phyloP scores from a whole-genome alignment of 352 stramenopile genomes.

The Phytopythium mirpurense region DNA sequence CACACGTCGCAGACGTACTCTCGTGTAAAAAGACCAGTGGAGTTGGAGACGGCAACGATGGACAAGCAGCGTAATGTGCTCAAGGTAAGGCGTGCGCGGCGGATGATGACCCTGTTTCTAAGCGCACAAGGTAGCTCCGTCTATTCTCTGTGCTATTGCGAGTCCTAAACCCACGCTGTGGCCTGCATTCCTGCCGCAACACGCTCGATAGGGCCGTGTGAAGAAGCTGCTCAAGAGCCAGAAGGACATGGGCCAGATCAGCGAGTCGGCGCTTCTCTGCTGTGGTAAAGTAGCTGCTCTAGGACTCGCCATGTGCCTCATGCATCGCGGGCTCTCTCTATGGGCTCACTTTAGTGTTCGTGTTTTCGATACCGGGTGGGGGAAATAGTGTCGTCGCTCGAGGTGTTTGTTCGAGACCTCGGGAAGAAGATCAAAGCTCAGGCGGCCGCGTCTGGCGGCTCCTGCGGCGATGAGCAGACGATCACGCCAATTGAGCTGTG shows the following conservation, averaged over 20 bases:
- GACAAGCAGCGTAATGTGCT: conserved; percentile 38
- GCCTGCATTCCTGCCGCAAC: not conserved
- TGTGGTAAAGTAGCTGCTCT: conserved; percentile 24
- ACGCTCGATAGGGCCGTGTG: conserved; percentile 34
- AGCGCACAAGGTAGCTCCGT: too few species aligned
- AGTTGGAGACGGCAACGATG: not conserved
- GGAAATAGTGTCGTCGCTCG: conserved; percentile 41
- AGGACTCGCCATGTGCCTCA: too few species aligned
- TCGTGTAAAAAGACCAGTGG: too few species aligned
- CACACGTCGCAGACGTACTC: not conserved
- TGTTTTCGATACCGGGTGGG: too few species aligned
- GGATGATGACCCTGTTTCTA: too few species aligned
- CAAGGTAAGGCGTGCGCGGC: conserved; percentile 30
- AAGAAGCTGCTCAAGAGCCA: conserved; percentile 63
- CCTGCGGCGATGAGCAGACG: conserved; percentile 11
- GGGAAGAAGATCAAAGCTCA: conserved; percentile 35
- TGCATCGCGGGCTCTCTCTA: too few species aligned
- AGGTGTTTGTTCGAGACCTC: conserved; percentile 58
- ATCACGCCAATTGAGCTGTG: conserved; percentile 65
- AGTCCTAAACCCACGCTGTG: not conserved
- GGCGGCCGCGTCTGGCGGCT: not conserved
- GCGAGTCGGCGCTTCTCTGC: conserved; percentile 36
- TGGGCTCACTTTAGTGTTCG: too few species aligned
- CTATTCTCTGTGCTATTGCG: not conserved
- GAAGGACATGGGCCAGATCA: conserved; percentile 71